A percentile compares a stretch with the other conserved stretches of the same genome.
These are phyloP conservation scores for Neopestalotiopsis clavispora DNA, from an alignment of 2,329 filamentous ascomycete genomes.

Conservation along the genomic window DNA sequence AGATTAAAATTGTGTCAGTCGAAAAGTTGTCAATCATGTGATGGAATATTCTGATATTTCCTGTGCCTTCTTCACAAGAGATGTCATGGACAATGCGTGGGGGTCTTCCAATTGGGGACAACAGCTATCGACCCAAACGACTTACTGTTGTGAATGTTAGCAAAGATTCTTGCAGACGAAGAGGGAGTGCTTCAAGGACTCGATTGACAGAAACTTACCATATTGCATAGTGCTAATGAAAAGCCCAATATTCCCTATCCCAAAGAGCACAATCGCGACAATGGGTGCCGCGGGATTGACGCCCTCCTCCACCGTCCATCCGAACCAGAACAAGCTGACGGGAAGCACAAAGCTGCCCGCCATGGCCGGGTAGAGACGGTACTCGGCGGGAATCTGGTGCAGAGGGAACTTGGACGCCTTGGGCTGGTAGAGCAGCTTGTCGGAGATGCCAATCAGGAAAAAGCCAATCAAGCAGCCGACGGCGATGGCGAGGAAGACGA, in stretches of 20 bases:
- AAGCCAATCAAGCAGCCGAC: conserved; percentile 51
- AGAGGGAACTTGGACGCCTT: conserved; percentile 38
- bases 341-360: conserved; percentile 59
- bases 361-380: conserved; percentile 64
- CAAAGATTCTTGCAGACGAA: not conserved
- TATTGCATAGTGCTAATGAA: conserved; percentile 50
- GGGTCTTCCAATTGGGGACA: not conserved
- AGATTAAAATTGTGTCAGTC: not conserved
- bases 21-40: not conserved
- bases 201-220: not conserved
- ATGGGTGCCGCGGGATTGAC: conserved; percentile 57
- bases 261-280: conserved; percentile 59
- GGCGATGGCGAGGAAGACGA: conserved; percentile 51
- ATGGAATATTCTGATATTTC: too few species aligned
- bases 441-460: conserved; percentile 45
- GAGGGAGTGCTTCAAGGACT: not conserved
- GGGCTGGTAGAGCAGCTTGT: conserved; percentile 46
- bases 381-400: conserved; percentile 53
- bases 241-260: conserved; percentile 64
- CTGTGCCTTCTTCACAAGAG: too few species aligned
- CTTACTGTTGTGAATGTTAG: not conserved
- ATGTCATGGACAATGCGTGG: too few species aligned
- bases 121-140: not conserved
- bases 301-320: conserved; percentile 54
- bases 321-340: conserved; percentile 63